phyloP scores from a whole-genome alignment of 352 stramenopile species.

The Pythium guiyangense region DNA sequence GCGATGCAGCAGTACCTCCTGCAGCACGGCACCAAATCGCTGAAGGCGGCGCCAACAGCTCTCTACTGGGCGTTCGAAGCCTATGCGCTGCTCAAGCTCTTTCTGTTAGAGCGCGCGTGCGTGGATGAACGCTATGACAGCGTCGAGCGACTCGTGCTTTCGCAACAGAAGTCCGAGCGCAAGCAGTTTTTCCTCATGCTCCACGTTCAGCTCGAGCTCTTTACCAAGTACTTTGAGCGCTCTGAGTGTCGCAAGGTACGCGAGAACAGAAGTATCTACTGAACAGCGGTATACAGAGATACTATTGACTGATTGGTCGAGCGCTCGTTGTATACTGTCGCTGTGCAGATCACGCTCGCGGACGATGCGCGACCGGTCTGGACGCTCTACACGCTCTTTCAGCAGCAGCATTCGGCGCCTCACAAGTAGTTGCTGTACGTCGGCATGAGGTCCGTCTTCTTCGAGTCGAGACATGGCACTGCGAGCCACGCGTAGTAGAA shows the following conservation, averaged over 20 bases:
- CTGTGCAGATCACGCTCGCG: conserved; percentile 25
- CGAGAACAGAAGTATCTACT: background rate
- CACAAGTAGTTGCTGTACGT: conserved; percentile 59
- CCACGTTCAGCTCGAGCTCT: conserved; percentile 48
- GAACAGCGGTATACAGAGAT: background rate
- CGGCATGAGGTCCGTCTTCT: conserved; percentile 78
- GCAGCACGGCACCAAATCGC: conserved; percentile 2
- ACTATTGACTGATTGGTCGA: background rate
- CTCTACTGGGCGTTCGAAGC: conserved; percentile 22
- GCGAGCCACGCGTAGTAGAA: conserved; percentile 81
- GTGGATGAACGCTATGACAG: background rate
- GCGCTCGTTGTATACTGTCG: background rate
- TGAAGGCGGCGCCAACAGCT: background rate
- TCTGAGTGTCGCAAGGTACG: conserved; percentile 33
- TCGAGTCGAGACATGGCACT: conserved; percentile 75
- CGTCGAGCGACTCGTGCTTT: background rate
- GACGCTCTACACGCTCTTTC: conserved; percentile 34
- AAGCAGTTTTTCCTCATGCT: conserved; percentile 21
- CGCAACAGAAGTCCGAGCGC: background rate
- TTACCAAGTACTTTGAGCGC: conserved; percentile 49
- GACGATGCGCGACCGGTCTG: conserved; percentile 26
- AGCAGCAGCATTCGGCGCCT: conserved; percentile 16
- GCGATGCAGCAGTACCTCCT: conserved; percentile 27
- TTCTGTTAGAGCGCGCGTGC: conserved; percentile 24
- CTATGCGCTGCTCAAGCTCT: conserved; percentile 60